Evolutionary conservation across 495 filamentous ascomycete species (phyloP), one percentile per base, ranked within the genome.

Genomic region (Hypoxylon cercidicola): DNA sequence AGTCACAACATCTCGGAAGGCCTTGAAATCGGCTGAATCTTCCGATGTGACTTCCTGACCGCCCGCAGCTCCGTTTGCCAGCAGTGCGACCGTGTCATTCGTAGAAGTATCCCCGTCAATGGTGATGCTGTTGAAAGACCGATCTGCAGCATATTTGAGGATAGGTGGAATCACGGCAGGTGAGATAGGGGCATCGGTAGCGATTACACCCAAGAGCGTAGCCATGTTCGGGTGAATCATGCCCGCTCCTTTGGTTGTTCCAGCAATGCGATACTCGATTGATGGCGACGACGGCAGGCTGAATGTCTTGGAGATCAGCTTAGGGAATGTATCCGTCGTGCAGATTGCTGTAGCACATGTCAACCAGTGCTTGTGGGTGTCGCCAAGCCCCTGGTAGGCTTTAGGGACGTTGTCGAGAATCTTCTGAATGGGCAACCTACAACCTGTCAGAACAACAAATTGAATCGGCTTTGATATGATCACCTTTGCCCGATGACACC

Each of bases 181-280:
- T 7, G 85, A 83, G 71, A 98, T 88, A 12, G 93, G 89, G 0
- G 90, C 96, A 69, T 99, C 95, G 23, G 95, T 99, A 72, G 92
- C 93, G 71, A 98, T 85, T 54, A 98, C 91, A 46, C 91, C 94
- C 25, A 99, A 87, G 37, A 99, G 85, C 0, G 95, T 99, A 41
- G 93, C 95, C 94, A 99, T 97, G 81, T 99, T 97, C 18, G 95
- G 95, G 77, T 97, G 94, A 73, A 99, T 99, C 95, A 99, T 99
- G 69, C 95, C 95, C 12, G 95, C 96, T 44, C 95, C 95, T 78
- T 99, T 99, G 61, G 96, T 97, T 87, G 97, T 97, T 47, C 95
- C 95, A 21, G 90, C 93, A 21, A 99, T 89, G 67, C 84, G 81
- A 80, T 97, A 99, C 72, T 85, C 83, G 39, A 84, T 86, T 8